Evolutionary conservation across 2,329 filamentous ascomycete genomes (phyloP).

Genomic region (Neonectria hederae): DNA sequence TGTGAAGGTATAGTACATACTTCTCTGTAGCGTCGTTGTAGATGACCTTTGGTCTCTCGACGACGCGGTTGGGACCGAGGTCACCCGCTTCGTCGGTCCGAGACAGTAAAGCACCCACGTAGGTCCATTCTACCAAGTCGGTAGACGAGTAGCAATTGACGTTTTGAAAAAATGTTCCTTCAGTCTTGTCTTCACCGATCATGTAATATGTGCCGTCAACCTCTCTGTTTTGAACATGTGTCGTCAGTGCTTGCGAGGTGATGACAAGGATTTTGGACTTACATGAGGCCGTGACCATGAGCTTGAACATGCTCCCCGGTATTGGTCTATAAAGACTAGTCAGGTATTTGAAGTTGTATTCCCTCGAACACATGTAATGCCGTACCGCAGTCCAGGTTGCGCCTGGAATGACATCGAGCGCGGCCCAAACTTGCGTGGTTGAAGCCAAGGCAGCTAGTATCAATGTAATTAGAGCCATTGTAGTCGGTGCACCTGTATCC

Average conservation of each 20-base stretch:
- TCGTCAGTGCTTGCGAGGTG: not conserved
- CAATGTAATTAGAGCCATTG: not conserved
- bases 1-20: slow-evolving; percentile 77
- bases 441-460: not conserved
- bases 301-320: slow-evolving; percentile 69
- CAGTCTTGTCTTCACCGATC: slow-evolving; percentile 75
- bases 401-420: slow-evolving; percentile 50
- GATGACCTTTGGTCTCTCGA: slow-evolving; percentile 75
- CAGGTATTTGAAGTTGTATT: not conserved
- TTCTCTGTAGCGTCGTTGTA: slow-evolving; percentile 71
- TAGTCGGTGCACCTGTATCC: not conserved
- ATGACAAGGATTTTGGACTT: slow-evolving; percentile 29
- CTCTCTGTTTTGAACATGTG: slow-evolving; percentile 18
- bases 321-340: slow-evolving; percentile 47
- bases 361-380: not conserved
- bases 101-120: slow-evolving; percentile 67
- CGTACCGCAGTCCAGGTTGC: slow-evolving; percentile 58
- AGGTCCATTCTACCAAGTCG: slow-evolving; percentile 71
- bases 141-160: slow-evolving; percentile 74
- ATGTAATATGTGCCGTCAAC: slow-evolving; percentile 70
- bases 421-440: not conserved
- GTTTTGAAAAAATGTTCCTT: slow-evolving; percentile 69
- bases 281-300: slow-evolving; percentile 71
- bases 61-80: slow-evolving; percentile 68
- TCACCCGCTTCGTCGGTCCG: slow-evolving; percentile 58